phyloP scores from a whole-genome alignment of 805 yeast genomes.

The Metschnikowia picachoensis region DNA sequence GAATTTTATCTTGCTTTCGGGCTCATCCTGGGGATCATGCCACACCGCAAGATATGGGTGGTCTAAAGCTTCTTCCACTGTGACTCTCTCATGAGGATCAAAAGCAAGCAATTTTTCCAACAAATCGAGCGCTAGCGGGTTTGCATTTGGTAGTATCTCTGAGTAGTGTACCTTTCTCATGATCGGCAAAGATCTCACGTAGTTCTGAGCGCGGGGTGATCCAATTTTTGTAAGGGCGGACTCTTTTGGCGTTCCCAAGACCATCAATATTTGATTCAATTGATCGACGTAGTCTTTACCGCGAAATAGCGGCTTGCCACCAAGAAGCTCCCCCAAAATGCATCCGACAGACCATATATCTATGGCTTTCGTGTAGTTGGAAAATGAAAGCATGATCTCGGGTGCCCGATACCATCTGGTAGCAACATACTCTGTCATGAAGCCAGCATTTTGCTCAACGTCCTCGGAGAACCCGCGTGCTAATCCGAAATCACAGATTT shows the following conservation, averaged over 20 bases:
- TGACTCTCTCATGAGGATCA: conserved; percentile 79
- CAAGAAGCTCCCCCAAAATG: conserved; percentile 87
- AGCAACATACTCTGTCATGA: conserved; percentile 95
- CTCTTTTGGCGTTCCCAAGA: conserved; percentile 86
- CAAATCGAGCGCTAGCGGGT: conserved; percentile 76
- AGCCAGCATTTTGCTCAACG: conserved; percentile 86
- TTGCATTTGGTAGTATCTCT: conserved; percentile 76
- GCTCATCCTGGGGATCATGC: conserved; percentile 76
- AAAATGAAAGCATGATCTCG: conserved; percentile 91
- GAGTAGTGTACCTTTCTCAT: conserved; percentile 76
- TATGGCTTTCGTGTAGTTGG: conserved; percentile 92
- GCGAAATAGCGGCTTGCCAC: conserved; percentile 87
- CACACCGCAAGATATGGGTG: conserved; percentile 88
- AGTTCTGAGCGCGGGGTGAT: conserved; percentile 85
- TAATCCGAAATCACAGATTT: conserved; percentile 94
- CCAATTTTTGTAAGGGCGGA: conserved; percentile 50
- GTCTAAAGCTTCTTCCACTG: conserved; percentile 80
- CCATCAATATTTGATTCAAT: conserved; percentile 77
- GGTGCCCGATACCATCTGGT: conserved; percentile 99
- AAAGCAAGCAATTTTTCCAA: conserved; percentile 71
- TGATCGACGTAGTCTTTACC: conserved; percentile 97
- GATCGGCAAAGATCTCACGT: conserved; percentile 80
- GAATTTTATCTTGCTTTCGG: conserved; percentile 73
- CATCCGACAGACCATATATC: conserved; percentile 99
- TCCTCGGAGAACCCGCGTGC: conserved; percentile 87